A percentile compares a stretch with the other conserved stretches of the same genome.
Evolutionary conservation across 2,329 filamentous ascomycete genomes (phyloP).

Genomic region (Aspergillus sp.): DNA sequence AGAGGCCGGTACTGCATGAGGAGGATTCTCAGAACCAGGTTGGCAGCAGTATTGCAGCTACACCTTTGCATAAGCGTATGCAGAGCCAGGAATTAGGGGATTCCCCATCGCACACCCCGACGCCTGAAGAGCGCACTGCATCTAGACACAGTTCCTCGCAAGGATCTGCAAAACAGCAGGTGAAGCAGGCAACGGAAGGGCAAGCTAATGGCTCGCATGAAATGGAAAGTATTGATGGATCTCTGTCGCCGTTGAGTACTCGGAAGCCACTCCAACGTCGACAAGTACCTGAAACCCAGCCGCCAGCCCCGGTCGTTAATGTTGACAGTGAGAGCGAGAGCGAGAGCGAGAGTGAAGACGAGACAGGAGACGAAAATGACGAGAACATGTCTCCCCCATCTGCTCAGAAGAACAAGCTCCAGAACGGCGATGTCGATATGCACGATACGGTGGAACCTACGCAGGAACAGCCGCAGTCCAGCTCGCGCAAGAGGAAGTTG

Average conservation of each 20-base stretch:
- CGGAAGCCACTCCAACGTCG: background rate
- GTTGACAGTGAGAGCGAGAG: background rate
- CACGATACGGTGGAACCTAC: background rate
- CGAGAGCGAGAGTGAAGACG: slow-evolving; percentile 1
- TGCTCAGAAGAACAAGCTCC: background rate
- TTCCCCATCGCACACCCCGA: slow-evolving; percentile 17
- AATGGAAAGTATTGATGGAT: background rate
- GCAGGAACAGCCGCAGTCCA: background rate
- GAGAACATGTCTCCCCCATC: background rate
- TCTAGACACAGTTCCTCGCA: slow-evolving; percentile 4
- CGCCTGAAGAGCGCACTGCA: background rate
- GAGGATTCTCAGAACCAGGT: background rate
- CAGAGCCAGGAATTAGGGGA: slow-evolving; percentile 32
- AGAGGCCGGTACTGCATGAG: slow-evolving; percentile 2
- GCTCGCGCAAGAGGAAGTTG: slow-evolving; percentile 31
- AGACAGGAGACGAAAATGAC: background rate
- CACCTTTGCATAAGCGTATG: slow-evolving; percentile 18
- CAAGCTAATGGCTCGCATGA: background rate
- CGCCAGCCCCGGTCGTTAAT: background rate
- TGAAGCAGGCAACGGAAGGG: background rate
- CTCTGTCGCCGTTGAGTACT: background rate
- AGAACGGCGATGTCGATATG: slow-evolving; percentile 24
- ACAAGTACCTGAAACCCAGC: background rate
- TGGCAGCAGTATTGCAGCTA: slow-evolving; percentile 7
- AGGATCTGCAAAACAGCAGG: background rate